Percentiles rank a stretch among this genome's conserved stretches.
These are phyloP conservation scores for Calonectria crousiana DNA, from an alignment of 2,329 filamentous ascomycete genomes.

Conservation along the genomic window DNA sequence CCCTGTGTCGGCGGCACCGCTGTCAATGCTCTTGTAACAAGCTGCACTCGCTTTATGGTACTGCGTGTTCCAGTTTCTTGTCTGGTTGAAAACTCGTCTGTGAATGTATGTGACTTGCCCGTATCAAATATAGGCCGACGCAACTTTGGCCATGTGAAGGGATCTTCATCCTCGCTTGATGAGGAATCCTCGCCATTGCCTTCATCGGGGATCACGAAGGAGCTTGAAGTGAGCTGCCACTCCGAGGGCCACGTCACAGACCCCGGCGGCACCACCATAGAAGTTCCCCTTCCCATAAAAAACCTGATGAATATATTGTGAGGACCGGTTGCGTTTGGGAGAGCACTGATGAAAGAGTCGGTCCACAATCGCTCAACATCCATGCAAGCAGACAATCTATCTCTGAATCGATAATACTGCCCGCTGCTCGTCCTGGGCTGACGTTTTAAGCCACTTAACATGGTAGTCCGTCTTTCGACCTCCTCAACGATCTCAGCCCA, in stretches of 20 bases:
- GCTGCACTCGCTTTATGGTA: constrained; percentile 45
- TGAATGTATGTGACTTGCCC: background rate
- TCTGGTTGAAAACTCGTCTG: background rate
- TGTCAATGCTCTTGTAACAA: constrained; percentile 46
- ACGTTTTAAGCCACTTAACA: constrained; percentile 27
- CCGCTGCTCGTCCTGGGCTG: constrained; percentile 14
- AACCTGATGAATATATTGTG: constrained; percentile 50
- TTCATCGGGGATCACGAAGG: constrained; percentile 26
- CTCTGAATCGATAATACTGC: constrained; percentile 38
- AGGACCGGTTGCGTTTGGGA: constrained; percentile 43
- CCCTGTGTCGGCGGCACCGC: constrained; percentile 33
- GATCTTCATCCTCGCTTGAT: constrained; percentile 37
- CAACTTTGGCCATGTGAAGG: constrained; percentile 30
- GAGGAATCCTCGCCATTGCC: constrained; percentile 23
- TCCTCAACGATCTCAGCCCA: constrained; percentile 47
- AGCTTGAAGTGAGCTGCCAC: constrained; percentile 39
- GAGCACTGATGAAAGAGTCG: constrained; percentile 40
- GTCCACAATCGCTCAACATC: constrained; percentile 60
- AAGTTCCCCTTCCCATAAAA: constrained; percentile 24
- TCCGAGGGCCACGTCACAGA: constrained; percentile 42
- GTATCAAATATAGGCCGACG: background rate
- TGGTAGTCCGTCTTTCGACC: constrained; percentile 44
- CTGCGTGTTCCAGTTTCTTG: constrained; percentile 18
- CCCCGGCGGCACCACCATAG: constrained; percentile 1
- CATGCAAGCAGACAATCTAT: constrained; percentile 54